Base-by-base conservation (phyloP, 495 filamentous ascomycete species). In the Penicillium waksmanii region DNA sequence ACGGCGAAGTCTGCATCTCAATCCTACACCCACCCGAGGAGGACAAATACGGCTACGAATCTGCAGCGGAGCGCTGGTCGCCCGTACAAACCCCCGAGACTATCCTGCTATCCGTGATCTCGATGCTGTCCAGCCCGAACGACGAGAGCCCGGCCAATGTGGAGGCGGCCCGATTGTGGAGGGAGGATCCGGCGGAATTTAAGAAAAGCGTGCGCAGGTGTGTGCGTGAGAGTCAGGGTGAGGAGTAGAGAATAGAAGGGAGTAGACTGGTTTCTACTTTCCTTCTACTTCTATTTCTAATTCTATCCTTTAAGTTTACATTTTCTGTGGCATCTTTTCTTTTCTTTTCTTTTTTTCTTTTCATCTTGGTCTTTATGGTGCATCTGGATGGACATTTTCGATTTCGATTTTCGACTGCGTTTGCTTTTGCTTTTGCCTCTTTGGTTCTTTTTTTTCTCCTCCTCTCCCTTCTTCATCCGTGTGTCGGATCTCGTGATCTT, bases 51-150 rank as follows among this genome's bases (percentile, higher is more conserved):
- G 94, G 95, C 23, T 98, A 98, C 73, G 96, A 98, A 72, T 82
- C 83, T 12, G 92, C 91, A n/a, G 80, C 86, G 33, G 95, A 98
- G 80, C 85, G 95, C 48, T 98, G 95, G 95, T 91, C 85, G 21
- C 95, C 95, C n/a, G 95, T 98, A 1, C 95, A 98, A 73, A 94
- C 90, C 2, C 96, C 96, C 47, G 96, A 98, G 77, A 94, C 92
- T 3, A 98, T 98, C 55, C 78, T 98, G 13, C 71, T 98, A 9
- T 93, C 89, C 55, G 92, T 97, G 13, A 96, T 98, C 67, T 94
- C 90, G 62, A 88, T 98, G 84, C 89, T 98, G 46, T 88, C 88
- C 51, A 89, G 89, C 63, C 95, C 96, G 31, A 98, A 98, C 69
- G 91, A 95, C 62, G 95, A 98, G 83, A 93, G 89, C 65, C 92